Evolutionary conservation across 73 alveolate species (phyloP), one percentile per base, ranked within the genome.

Genomic region (Paraurostyla sp.): DNA sequence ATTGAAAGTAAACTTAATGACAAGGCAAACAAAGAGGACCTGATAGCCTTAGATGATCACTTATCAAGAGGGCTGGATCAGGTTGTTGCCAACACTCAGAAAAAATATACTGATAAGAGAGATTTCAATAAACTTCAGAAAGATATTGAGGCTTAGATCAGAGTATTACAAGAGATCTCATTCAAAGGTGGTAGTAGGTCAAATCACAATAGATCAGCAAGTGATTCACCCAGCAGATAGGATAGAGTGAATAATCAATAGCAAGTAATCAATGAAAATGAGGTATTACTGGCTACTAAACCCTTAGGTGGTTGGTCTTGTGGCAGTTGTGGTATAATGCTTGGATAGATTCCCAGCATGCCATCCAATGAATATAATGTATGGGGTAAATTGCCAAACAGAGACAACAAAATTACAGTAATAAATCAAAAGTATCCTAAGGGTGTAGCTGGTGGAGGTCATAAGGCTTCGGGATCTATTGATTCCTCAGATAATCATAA

Each of bases 281-380:
- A 73, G 13, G 86, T 73, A 1, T 32, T 73, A 2, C 29, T 73
- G 23, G 86, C 86, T 3, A 73, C 65, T 6, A 73, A 73, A 46
- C 86, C 86, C 3, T 48, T 73, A 73, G 86, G 86, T 25, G 86
- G 86, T 13, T 73, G 86, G 86, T 73, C 86, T 32, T 73, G 86
- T 45, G 86, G 71, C 42, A 48, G 71, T 50, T 73, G 86, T 73
- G 86, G 86, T 0, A 48, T 35, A 20, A 22, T 4, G 1, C 7
- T 65, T 11, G 9, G 16, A 11, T 23, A 40, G 13, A 9, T 65
- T 11, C 82, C 82, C 3, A 65, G 25, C 41, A 65, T 65, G 82
- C 82, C 82, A 35, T 18, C 82, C 13, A 13, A 38, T 1, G 82
- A 65, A 9, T 65, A 65, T 65, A 65, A 65, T 65, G 25, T 16